Conservation (phyloP, 768 basidiomycete genomes). For the Collybiopsis confluens region DNA sequence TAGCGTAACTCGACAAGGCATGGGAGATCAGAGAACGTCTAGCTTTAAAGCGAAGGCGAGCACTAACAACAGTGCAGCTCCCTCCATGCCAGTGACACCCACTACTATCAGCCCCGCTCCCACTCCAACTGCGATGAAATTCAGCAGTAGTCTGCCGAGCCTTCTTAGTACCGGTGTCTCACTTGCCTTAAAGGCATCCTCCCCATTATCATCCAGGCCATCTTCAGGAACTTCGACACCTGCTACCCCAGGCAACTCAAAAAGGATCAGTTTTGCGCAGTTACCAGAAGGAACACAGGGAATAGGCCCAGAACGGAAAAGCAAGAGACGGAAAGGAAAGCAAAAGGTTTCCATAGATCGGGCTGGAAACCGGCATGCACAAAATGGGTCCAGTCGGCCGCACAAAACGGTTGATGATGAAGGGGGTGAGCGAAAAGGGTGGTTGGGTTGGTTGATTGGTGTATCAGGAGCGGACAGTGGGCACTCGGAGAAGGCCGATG, state of each 20-base stretch:
- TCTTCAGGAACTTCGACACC: constrained; percentile 55
- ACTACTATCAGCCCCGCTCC: neutral
- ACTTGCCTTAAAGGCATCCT: constrained; percentile 14
- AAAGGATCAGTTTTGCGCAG: constrained; percentile 76
- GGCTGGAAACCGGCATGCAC: neutral
- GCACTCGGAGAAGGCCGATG: neutral
- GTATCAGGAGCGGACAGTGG: neutral
- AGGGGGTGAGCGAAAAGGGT: neutral
- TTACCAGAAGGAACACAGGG: constrained; percentile 38
- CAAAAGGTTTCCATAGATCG: neutral
- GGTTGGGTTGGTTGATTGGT: neutral
- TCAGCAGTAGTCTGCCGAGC: constrained; percentile 5
- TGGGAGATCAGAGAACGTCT: constrained; percentile 34
- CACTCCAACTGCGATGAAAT: constrained; percentile 6
- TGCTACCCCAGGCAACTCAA: constrained; percentile 57
- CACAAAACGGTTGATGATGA: neutral
- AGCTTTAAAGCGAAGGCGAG: constrained; percentile 29
- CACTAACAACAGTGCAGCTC: neutral
- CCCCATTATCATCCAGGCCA: constrained; percentile 27
- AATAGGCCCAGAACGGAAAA: neutral
- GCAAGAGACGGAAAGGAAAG: constrained; percentile 3
- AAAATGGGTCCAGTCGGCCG: neutral
- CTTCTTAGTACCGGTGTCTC: constrained; percentile 22
- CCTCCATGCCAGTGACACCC: neutral
- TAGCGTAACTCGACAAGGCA: constrained; percentile 5